These are phyloP conservation scores for Cyanidiococcus yangmingshanensis DNA, from an alignment of 23 red algal species.

Conservation along the genomic window DNA sequence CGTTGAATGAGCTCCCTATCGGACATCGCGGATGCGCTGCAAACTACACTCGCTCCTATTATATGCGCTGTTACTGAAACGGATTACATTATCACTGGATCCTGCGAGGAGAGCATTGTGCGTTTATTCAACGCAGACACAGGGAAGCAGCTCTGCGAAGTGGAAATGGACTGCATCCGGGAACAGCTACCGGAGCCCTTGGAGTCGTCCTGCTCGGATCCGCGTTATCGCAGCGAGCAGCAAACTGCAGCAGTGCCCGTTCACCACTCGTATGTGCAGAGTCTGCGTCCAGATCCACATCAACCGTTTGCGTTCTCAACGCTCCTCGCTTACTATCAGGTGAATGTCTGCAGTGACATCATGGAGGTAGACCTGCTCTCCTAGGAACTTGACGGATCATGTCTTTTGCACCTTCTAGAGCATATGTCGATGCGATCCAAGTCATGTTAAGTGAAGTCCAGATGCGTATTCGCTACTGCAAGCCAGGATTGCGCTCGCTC, in stretches of 20 bases:
- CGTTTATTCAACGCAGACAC: constrained; percentile 30
- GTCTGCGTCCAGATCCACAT: constrained; percentile 24
- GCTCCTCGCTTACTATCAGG: constrained; percentile 22
- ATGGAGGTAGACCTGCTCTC: constrained; percentile 27
- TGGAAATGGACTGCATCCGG: constrained; percentile 16
- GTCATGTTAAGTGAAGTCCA: too few relatives aligned
- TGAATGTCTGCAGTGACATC: constrained; percentile 22
- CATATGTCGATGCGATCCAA: too few relatives aligned
- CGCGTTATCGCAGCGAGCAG: too few relatives aligned
- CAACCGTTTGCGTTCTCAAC: constrained; percentile 28
- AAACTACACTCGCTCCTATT: constrained; percentile 98
- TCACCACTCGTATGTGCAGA: constrained; percentile 26
- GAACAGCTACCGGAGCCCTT: neutral
- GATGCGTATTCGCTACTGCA: too few relatives aligned
- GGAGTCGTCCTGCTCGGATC: neutral
- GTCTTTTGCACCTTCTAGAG: too few relatives aligned
- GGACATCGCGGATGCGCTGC: constrained; percentile 17
- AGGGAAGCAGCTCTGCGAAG: constrained; percentile 24
- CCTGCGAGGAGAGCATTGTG: constrained; percentile 70
- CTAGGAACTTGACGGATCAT: too few relatives aligned
- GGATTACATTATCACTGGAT: constrained; percentile 84
- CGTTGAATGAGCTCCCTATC: constrained; percentile 43
- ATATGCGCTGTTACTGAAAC: constrained; percentile 51
- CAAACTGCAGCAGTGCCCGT: neutral
- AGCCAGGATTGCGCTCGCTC: too few relatives aligned